Percentiles rank a stretch among this genome's conserved stretches.
Evolutionary conservation across 1,284 basidiomycete species (phyloP).

Genomic region (Puccinia brachypodii): DNA sequence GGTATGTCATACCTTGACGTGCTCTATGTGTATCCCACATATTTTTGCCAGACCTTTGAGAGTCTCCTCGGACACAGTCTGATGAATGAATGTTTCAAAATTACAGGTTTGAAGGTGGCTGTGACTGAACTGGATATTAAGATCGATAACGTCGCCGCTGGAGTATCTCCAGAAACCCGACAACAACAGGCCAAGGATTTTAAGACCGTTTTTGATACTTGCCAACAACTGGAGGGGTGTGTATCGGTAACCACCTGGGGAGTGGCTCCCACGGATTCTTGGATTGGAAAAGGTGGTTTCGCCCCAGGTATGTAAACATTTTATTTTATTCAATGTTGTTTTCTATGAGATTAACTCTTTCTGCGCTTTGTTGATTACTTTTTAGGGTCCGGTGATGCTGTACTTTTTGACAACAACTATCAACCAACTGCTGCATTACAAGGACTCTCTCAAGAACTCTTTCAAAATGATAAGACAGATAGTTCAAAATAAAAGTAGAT

Average conservation of each 20-base stretch:
- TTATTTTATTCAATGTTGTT: background rate
- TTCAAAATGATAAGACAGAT: background rate
- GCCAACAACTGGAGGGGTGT: background rate
- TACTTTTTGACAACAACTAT: background rate
- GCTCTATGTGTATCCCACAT: background rate
- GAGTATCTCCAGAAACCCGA: background rate
- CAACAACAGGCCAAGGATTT: constrained; percentile 4
- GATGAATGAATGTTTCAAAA: background rate
- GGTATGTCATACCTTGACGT: background rate
- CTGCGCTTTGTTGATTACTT: too few species aligned
- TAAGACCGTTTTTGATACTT: background rate
- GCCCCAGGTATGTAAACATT: background rate
- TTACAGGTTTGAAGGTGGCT: background rate
- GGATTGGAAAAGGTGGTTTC: background rate
- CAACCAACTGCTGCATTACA: background rate
- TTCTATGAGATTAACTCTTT: background rate
- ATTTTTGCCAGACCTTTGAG: background rate
- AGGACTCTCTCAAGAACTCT: background rate
- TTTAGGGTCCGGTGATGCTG: background rate
- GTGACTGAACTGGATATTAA: background rate
- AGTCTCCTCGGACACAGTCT: background rate
- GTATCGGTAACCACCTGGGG: background rate
- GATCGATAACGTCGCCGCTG: background rate
- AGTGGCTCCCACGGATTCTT: background rate
- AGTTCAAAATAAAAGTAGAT: too few species aligned